Conservation (phyloP, 768 basidiomycete genomes). For the Trametes sanguinea region DNA sequence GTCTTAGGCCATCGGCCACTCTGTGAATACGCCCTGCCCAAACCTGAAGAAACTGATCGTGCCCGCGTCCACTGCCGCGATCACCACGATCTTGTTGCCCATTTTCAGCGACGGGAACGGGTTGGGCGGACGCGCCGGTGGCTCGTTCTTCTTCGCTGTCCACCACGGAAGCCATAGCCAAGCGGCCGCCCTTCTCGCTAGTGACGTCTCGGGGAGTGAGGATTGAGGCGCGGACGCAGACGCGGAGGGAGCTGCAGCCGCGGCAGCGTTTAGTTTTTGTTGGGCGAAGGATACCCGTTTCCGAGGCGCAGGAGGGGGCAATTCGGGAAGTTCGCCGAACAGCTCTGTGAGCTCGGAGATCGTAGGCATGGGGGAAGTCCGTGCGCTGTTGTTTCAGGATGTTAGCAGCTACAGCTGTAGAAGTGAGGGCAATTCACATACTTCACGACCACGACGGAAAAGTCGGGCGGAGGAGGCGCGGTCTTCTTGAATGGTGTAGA, state of each 20-base stretch:
- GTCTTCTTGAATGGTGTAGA: constrained; percentile 82
- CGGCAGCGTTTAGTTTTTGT: constrained; percentile 20
- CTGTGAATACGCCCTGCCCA: constrained; percentile 80
- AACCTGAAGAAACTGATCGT: constrained; percentile 89
- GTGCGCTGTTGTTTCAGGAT: constrained; percentile 53
- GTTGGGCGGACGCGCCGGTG: constrained; percentile 50
- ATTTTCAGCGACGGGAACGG: constrained; percentile 81
- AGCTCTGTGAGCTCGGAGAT: constrained; percentile 74
- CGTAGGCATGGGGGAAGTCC: constrained; percentile 80
- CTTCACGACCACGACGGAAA: constrained; percentile 85
- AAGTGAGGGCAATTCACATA: constrained; percentile 31
- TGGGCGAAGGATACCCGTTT: constrained; percentile 32
- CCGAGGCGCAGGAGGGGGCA: constrained; percentile 63
- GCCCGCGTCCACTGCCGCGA: constrained; percentile 88
- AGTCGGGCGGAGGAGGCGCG: constrained; percentile 78
- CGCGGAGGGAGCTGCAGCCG: not conserved
- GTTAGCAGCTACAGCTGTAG: not conserved
- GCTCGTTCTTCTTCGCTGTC: constrained; percentile 21
- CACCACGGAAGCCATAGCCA: constrained; percentile 27
- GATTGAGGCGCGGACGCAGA: not conserved
- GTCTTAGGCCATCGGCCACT: constrained; percentile 65
- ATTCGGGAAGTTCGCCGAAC: constrained; percentile 65
- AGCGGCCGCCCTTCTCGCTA: constrained; percentile 22
- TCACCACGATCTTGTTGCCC: constrained; percentile 79
- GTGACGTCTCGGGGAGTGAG: not conserved